Evolutionary conservation across 2,329 filamentous ascomycete genomes (phyloP).

Genomic region (Botrytis tulipae): DNA sequence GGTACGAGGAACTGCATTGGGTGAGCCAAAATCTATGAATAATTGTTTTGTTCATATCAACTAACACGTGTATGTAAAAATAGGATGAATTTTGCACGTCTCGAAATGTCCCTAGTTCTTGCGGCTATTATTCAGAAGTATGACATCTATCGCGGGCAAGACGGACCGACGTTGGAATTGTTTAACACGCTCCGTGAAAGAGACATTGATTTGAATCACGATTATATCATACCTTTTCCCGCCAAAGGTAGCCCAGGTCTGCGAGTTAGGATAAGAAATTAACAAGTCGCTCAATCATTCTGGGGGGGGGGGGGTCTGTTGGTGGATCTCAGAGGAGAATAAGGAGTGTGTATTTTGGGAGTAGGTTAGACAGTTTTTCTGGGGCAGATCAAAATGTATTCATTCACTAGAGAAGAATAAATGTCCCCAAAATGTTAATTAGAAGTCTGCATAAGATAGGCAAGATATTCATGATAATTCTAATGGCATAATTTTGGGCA

Average conservation of each 20-base stretch:
- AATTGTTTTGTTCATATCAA: neutral
- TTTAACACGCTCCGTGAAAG: neutral
- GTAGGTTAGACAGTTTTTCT: neutral
- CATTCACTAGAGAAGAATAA: neutral
- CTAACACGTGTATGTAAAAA: neutral
- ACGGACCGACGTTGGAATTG: neutral
- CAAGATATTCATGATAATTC: neutral
- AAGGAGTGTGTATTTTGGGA: no score
- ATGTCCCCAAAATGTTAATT: accelerated
- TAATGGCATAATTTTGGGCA: neutral
- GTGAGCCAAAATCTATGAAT: neutral
- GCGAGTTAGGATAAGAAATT: neutral
- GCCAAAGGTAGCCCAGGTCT: neutral
- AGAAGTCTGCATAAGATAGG: neutral
- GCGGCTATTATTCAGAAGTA: neutral
- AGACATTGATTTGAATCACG: conserved; percentile 1
- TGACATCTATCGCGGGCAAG: neutral
- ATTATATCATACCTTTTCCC: conserved; percentile 6
- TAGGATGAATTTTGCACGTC: conserved; percentile 2
- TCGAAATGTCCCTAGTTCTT: conserved; percentile 2
- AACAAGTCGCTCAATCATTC: no score
- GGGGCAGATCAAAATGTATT: neutral
- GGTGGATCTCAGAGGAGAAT: neutral
- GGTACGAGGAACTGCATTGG: neutral
- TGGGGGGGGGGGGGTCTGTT: no score